Conservation (phyloP, 2,329 filamentous ascomycete species). For the Rugonectria rugulosa region DNA sequence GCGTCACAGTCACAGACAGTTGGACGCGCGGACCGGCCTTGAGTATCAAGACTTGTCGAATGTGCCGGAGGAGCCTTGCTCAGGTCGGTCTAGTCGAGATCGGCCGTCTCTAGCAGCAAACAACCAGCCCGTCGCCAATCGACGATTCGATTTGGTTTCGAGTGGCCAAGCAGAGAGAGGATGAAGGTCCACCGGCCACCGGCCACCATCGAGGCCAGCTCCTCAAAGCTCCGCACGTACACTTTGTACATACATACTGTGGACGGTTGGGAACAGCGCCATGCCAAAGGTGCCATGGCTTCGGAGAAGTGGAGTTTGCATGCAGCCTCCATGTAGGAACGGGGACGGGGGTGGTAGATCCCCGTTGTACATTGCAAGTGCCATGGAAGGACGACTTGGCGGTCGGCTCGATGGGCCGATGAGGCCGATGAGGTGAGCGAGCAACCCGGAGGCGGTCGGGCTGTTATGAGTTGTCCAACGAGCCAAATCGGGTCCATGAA, state of each 20-base stretch:
- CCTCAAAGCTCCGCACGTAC: too few species aligned
- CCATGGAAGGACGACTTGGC: slow-evolving; percentile 32
- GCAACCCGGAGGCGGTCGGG: slow-evolving; percentile 22
- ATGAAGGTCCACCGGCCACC: slow-evolving; percentile 4
- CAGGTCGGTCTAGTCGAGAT: slow-evolving; percentile 31
- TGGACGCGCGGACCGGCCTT: slow-evolving; percentile 15
- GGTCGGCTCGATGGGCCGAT: slow-evolving; percentile 34
- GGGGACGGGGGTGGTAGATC: slow-evolving; percentile 24
- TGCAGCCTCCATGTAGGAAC: slow-evolving; percentile 26
- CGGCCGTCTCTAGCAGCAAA: slow-evolving; percentile 18
- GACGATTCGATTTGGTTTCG: slow-evolving; percentile 29
- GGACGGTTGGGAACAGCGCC: too few species aligned
- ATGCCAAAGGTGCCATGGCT: slow-evolving; percentile 26
- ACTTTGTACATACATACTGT: too few species aligned
- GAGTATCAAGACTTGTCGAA: slow-evolving; percentile 23
- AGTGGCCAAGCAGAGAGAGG: slow-evolving; percentile 23
- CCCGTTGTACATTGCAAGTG: slow-evolving; percentile 31
- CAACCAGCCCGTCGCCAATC: slow-evolving; percentile 39
- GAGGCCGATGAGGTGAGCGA: slow-evolving; percentile 15
- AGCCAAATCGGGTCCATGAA: slow-evolving; percentile 10
- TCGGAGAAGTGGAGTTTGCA: slow-evolving; percentile 27
- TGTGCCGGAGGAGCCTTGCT: slow-evolving; percentile 29
- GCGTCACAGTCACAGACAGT: too few species aligned
- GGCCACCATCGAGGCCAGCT: too few species aligned
- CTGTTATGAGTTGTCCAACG: slow-evolving; percentile 19